Evolutionary conservation across 306 rosid genomes (phyloP), one percentile per base, ranked within the genome.

Genomic region (Acmispon strigosus): DNA sequence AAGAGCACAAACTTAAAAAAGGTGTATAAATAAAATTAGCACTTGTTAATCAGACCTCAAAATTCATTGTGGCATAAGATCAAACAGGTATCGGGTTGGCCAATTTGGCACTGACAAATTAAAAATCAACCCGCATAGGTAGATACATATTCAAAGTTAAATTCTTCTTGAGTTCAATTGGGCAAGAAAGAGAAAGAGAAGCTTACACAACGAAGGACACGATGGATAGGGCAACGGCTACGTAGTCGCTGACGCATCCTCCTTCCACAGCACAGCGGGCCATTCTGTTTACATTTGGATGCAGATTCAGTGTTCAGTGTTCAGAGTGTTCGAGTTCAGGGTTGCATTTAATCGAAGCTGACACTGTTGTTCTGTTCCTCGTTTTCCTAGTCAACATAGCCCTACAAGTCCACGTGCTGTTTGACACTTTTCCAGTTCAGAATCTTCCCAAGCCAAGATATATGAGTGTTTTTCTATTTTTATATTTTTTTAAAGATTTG

Each of bases 211-310:
- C 69, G 50, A 85, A 80, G 67, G 86, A 87, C 42, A 81, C 7
- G 47, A 84, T 69, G 60, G 99, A 78, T 3, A 89, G 3, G 22
- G 88, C 64, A 60, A 94, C 48, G 68, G 96, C 99, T 34, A 84
- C 14, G 78, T 78, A 91, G 62, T 94, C 97, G 41, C 83, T 89
- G 86, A 87, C 91, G 69, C 97, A 94, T 5, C 99, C 97, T 51
- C 99, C 99, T 44, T 82, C 63, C 10, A 74, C 76, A 10, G 97
- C 96, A 78, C 96, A 94, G 44, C 66, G 62, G 2, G 74, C 76
- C 96, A 90, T 86, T 72, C 32, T 76, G 53, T 24, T 76, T 5
- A 75, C 95, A 82, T 82, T 51, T 73, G 78, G 19, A 22, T 69
- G 42, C 64, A 73, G 49, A 63, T 51, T 67, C 79, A 17, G 32